phyloP scores from a whole-genome alignment of 441 rosid species.

The Manihot esculenta region DNA sequence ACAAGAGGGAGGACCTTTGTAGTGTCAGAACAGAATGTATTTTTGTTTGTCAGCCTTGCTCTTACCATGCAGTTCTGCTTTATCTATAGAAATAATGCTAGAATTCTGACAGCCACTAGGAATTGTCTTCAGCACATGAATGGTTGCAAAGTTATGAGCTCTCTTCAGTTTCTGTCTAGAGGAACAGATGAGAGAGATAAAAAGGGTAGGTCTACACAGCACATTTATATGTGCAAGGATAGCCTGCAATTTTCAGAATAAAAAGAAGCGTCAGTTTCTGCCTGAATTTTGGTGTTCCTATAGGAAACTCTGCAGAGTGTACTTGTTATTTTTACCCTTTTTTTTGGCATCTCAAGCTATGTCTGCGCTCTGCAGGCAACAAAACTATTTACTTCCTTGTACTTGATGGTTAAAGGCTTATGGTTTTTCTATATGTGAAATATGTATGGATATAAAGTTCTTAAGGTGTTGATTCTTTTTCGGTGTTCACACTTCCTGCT shows the following conservation, averaged over 20 bases:
- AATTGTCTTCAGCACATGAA: slow-evolving; percentile 21
- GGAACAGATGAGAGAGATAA: slow-evolving; percentile 12
- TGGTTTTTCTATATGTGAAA: not conserved
- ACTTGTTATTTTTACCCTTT: not conserved
- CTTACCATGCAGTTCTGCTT: slow-evolving; percentile 16
- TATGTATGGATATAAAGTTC: not conserved
- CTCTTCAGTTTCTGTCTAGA: slow-evolving; percentile 4
- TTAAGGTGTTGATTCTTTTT: not conserved
- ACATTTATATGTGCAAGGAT: slow-evolving; percentile 11
- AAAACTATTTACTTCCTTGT: not conserved
- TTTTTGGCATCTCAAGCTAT: not conserved
- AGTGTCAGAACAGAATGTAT: slow-evolving; percentile 9
- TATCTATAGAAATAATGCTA: slow-evolving; percentile 14
- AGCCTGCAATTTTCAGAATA: slow-evolving; percentile 6
- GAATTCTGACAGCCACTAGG: slow-evolving; percentile 21
- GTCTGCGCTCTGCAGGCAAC: not conserved
- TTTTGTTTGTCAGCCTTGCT: slow-evolving; percentile 23
- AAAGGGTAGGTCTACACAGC: not conserved
- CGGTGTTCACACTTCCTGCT: not conserved
- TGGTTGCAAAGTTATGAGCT: not conserved
- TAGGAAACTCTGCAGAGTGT: slow-evolving; percentile 7
- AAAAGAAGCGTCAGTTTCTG: slow-evolving; percentile 17
- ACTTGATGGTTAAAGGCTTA: not conserved
- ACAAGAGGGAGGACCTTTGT: slow-evolving; percentile 8
- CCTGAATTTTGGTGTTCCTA: not conserved